Percentiles rank a stretch among this genome's conserved stretches.
These are phyloP conservation scores for Mycena capillaripes DNA, from an alignment of 768 basidiomycete species.

Conservation along the genomic window DNA sequence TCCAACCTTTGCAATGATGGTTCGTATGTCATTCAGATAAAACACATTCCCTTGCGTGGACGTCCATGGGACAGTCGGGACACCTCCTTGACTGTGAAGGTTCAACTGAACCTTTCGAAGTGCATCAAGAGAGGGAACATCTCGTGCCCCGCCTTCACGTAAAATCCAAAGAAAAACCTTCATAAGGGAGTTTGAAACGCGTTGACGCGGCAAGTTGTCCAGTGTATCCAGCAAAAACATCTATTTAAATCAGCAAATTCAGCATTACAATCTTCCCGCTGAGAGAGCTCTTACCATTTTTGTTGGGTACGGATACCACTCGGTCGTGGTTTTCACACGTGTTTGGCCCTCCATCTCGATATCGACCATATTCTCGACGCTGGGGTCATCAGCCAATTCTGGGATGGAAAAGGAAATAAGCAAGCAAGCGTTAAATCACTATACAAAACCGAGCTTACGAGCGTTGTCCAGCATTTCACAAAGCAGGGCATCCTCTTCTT, in stretches of 20 bases:
- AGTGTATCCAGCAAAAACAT: constrained; percentile 9
- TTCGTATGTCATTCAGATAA: background rate
- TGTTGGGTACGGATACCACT: background rate
- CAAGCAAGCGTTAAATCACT: no score
- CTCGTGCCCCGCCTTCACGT: background rate
- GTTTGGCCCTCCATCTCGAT: background rate
- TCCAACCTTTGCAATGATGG: constrained; percentile 3
- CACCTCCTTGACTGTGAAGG: background rate
- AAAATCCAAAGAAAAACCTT: constrained; percentile 12
- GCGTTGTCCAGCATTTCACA: constrained; percentile 9
- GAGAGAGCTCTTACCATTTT: background rate
- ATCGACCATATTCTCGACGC: background rate
- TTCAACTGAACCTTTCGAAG: background rate
- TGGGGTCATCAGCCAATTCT: background rate
- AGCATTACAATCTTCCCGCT: background rate
- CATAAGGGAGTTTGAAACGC: constrained; percentile 15
- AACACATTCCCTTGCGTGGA: background rate
- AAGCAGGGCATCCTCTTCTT: background rate
- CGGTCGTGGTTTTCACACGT: background rate
- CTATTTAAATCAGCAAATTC: background rate
- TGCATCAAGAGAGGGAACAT: constrained; percentile 2
- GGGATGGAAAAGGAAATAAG: background rate
- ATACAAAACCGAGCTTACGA: background rate
- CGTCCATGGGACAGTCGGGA: background rate
- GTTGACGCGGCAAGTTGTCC: constrained; percentile 8